Base-by-base conservation (phyloP, 441 rosid species). In the Biscutella auriculata region DNA sequence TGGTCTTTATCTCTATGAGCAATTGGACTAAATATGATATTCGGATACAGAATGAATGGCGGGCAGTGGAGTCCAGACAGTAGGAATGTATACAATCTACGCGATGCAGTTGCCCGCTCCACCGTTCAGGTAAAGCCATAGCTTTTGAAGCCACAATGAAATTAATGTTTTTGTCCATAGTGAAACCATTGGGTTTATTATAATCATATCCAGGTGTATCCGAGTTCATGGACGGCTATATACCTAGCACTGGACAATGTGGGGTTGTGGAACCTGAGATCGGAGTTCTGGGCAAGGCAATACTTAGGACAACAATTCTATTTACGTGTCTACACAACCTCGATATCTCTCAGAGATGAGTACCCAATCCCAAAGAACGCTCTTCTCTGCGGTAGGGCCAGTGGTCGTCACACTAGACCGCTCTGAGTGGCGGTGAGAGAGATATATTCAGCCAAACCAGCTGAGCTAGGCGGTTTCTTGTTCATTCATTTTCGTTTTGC, bases 231-330 rank as follows among this genome's bases (percentile, higher is more conserved):
- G 99, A 73, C 91, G 0, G 96, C 99, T 0, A 82, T 93, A 25
- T 82, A 85, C 54, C 71, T 89, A 9, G 81, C 99, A 14, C 75
- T 93, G 0, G 99, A 93, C 75, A 93, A 93, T 8, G 98, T 82
- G 14, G 98, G 98, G 2, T 84, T 88, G 96, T 93, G 98, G 98
- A 84, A 88, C 76, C 3, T 93, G 64, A 81, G 98, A 63, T 67
- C 97, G 0, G 98, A 93, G 75, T 77, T 66, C 15, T 84, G 96
- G 95, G 95, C 88, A 4, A 64, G 96, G 26, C 98, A 89, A 43
- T 93, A 93, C 72, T 81, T 93, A 3, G 98, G 98, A 37, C 98
- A 93, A 57, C 98, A 93, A 26, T 70, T 93, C 9, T 93, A 93
- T 46, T 13, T 92, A 73, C 80, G 95, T 8, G 95, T 92, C 16